Evolutionary conservation across 2,329 filamentous ascomycete species (phyloP).

Genomic region (Keithomyces neogunnii): DNA sequence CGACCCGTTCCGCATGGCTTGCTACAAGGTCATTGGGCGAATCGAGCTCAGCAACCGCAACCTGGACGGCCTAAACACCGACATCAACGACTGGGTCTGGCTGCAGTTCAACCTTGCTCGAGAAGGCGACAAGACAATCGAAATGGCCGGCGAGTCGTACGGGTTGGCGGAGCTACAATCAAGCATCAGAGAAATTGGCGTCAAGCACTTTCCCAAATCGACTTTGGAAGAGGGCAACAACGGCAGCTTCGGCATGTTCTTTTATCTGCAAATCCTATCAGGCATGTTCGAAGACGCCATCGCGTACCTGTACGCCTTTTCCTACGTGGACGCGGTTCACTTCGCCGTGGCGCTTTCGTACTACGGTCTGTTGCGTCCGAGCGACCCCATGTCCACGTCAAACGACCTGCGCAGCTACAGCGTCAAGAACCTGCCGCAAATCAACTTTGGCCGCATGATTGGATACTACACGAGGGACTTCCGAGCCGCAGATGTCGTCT

Average conservation of each 20-base stretch:
- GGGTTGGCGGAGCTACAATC: conserved; percentile 61
- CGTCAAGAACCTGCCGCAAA: conserved; percentile 63
- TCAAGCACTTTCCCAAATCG: conserved; percentile 81
- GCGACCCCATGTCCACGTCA: conserved; percentile 66
- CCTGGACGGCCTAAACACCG: conserved; percentile 53
- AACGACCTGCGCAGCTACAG: conserved; percentile 62
- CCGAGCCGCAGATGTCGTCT: conserved; percentile 78
- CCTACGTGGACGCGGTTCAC: conserved; percentile 89
- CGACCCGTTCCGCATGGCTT: conserved; percentile 93
- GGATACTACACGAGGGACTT: conserved; percentile 96
- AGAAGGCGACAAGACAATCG: conserved; percentile 54
- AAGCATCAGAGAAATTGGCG: conserved; percentile 80
- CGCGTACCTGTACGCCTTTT: conserved; percentile 83
- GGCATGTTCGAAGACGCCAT: conserved; percentile 94
- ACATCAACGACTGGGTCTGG: conserved; percentile 66
- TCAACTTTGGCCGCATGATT: conserved; percentile 90
- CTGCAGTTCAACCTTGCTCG: conserved; percentile 62
- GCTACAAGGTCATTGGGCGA: conserved; percentile 93
- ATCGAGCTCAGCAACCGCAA: conserved; percentile 58
- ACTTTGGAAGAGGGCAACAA: conserved; percentile 64
- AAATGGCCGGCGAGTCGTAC: conserved; percentile 59
- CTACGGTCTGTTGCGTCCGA: conserved; percentile 82
- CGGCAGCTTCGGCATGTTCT: conserved; percentile 80
- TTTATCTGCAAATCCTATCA: conserved; percentile 82
- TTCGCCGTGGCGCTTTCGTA: conserved; percentile 84